These are phyloP conservation scores for Cephalotrichum gorgonifer DNA, from an alignment of 2,329 filamentous ascomycete species.

Conservation along the genomic window DNA sequence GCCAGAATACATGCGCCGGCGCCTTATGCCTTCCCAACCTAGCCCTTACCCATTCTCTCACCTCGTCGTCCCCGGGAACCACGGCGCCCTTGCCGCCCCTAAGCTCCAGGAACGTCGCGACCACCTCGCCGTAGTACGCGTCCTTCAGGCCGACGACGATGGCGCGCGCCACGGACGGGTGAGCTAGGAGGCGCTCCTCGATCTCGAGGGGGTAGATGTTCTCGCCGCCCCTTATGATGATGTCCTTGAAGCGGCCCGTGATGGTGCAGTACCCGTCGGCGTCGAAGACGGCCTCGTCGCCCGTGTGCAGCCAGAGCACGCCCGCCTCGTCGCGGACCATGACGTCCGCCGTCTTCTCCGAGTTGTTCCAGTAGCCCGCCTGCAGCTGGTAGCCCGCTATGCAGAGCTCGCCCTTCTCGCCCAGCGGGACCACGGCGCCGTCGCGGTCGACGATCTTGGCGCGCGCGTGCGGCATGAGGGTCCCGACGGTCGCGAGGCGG, in stretches of 20 bases:
- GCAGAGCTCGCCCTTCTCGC: constrained; percentile 62
- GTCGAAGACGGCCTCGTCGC: constrained; percentile 60
- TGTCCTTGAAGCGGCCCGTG: constrained; percentile 69
- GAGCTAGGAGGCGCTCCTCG: constrained; percentile 59
- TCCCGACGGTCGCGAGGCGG: constrained; percentile 63
- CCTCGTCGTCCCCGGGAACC: constrained; percentile 36
- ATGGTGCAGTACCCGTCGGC: constrained; percentile 61
- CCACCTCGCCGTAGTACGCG: constrained; percentile 63
- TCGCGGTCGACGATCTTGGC: constrained; percentile 68
- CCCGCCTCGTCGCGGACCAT: constrained; percentile 43
- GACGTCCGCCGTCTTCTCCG: constrained; percentile 57
- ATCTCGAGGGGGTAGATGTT: constrained; percentile 69
- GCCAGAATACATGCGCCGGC: constrained; percentile 65
- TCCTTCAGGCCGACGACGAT: constrained; percentile 62
- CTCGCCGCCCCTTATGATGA: constrained; percentile 67
- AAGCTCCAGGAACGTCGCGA: constrained; percentile 50
- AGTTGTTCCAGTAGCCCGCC: constrained; percentile 58
- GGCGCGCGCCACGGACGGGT: constrained; percentile 51
- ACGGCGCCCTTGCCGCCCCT: constrained; percentile 17
- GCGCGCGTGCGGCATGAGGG: constrained; percentile 62
- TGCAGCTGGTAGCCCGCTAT: constrained; percentile 71
- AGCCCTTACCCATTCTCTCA: constrained; percentile 53
- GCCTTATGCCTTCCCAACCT: constrained; percentile 58
- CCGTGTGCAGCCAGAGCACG: constrained; percentile 54
- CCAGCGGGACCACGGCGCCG: constrained; percentile 56